Evolutionary conservation across 768 basidiomycete species (phyloP).

Genomic region (Rhodotorula babjevae): DNA sequence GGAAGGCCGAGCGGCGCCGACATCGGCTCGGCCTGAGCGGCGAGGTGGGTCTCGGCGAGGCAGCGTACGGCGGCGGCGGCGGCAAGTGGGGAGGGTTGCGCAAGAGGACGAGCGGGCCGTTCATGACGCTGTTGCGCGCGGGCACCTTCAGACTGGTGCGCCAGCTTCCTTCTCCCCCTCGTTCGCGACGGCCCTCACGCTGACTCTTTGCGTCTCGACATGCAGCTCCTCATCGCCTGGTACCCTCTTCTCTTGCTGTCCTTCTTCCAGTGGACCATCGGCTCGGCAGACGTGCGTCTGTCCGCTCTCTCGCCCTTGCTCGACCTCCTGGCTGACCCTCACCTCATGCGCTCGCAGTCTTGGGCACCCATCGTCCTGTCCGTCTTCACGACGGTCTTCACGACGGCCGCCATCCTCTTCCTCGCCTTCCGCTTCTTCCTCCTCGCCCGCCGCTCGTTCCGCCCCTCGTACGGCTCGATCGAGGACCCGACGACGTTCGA

Average conservation of each 20-base stretch:
- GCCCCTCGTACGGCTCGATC: constrained; percentile 48
- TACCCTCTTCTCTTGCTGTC: constrained; percentile 70
- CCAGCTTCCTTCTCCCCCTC: accelerated
- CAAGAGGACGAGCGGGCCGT: constrained; percentile 52
- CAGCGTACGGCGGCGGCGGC: neutral
- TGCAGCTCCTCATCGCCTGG: constrained; percentile 61
- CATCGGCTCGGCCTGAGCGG: neutral
- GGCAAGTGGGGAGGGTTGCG: neutral
- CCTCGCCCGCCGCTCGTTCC: constrained; percentile 54
- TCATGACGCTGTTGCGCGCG: constrained; percentile 44
- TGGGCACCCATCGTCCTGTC: constrained; percentile 79
- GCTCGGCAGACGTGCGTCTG: constrained; percentile 19
- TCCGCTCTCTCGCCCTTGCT: neutral
- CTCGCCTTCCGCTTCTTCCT: constrained; percentile 56
- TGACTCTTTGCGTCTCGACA: neutral
- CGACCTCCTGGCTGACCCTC: neutral
- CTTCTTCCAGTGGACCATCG: constrained; percentile 78
- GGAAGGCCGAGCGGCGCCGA: neutral
- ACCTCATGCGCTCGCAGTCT: constrained; percentile 65
- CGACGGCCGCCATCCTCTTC: constrained; percentile 55
- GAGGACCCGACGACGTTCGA: constrained; percentile 33
- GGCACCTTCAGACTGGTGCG: constrained; percentile 19
- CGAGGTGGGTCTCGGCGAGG: neutral
- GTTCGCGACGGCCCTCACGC: neutral
- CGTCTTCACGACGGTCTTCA: constrained; percentile 53